phyloP scores from a whole-genome alignment of 2,329 filamentous ascomycete species.

The Scytalidium sp. region DNA sequence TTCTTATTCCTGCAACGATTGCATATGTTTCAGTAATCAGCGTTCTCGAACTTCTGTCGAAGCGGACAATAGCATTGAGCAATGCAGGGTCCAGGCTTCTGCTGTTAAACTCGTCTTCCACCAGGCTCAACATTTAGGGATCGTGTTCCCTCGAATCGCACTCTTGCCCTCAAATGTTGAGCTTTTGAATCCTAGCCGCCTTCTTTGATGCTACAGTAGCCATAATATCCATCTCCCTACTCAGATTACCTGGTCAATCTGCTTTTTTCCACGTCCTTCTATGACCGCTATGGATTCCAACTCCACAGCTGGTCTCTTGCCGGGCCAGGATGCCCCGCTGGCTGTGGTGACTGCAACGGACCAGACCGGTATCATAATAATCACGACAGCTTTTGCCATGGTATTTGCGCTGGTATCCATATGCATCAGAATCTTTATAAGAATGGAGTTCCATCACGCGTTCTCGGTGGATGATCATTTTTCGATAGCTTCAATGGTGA shows the following conservation, averaged over 20 bases:
- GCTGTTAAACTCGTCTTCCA: too few species aligned
- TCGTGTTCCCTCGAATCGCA: too few species aligned
- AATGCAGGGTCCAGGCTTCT: too few species aligned
- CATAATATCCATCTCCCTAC: neutral
- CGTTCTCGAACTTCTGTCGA: too few species aligned
- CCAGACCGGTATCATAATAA: conserved; percentile 12
- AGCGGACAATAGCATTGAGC: too few species aligned
- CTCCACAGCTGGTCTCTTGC: neutral
- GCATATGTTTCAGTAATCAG: too few species aligned
- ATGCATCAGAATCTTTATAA: conserved; percentile 10
- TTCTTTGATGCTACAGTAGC: too few species aligned
- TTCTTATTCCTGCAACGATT: too few species aligned
- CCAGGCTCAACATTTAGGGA: too few species aligned
- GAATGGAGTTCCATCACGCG: conserved; percentile 25
- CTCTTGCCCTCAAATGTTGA: too few species aligned
- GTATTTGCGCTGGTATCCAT: conserved; percentile 7
- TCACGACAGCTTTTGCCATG: conserved; percentile 9
- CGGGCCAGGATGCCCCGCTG: conserved; percentile 7
- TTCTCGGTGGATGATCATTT: conserved; percentile 28
- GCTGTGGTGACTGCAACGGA: conserved; percentile 11
- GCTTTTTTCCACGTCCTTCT: neutral
- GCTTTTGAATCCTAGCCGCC: too few species aligned
- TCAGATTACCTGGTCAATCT: neutral
- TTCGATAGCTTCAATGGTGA: neutral
- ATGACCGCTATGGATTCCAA: neutral